These are phyloP conservation scores for Balamuthia mandrillaris DNA, from an alignment of 208 protist genomes.

Conservation along the genomic window DNA sequence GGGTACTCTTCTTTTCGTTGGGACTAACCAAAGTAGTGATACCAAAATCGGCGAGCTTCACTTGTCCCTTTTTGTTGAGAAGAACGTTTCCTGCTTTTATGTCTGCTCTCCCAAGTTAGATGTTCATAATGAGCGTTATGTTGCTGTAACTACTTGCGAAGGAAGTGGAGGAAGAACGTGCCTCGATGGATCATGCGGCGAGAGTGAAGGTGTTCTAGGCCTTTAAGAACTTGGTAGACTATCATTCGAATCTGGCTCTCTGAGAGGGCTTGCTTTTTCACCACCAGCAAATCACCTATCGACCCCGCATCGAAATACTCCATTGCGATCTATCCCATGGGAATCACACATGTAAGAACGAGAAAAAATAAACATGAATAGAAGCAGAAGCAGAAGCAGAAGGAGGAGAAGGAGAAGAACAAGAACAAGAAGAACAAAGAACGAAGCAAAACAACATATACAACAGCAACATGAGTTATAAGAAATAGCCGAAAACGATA, in stretches of 20 bases:
- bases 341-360: background rate
- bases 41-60: conserved; percentile 40
- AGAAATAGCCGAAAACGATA: too few relatives aligned
- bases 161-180: background rate
- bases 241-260: conserved; percentile 33
- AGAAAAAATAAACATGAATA: background rate
- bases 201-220: conserved; percentile 26
- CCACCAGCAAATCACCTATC: background rate
- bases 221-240: background rate
- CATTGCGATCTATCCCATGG: conserved; percentile 8
- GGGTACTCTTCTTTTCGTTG: conserved; percentile 12
- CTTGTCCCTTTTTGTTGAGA: conserved; percentile 31
- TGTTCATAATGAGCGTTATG: background rate
- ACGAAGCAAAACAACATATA: background rate
- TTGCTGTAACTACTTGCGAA: background rate
- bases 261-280: background rate
- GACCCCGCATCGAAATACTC: conserved; percentile 34
- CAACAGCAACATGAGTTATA: background rate
- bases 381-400: background rate
- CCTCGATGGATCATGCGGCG: conserved; percentile 31
- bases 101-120: too few relatives aligned
- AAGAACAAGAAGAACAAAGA: background rate
- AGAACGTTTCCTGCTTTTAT: conserved; percentile 19
- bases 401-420: background rate
- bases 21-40: conserved; percentile 1